These are phyloP conservation scores for Gossypium lobatum DNA, from an alignment of 441 rosid species.

Conservation along the genomic window DNA sequence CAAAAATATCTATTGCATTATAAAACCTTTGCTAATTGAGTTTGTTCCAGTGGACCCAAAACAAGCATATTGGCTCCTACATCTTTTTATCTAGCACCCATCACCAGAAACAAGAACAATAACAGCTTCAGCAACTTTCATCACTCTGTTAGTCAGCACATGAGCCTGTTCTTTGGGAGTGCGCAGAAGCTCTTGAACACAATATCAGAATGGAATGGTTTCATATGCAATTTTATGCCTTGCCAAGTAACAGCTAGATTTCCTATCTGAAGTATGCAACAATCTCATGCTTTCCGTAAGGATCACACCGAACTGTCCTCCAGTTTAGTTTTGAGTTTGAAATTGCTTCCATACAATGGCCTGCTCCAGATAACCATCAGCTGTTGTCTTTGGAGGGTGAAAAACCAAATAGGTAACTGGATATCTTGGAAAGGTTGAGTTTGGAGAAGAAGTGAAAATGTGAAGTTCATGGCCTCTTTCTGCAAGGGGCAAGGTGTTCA, in stretches of 20 bases:
- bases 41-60: conserved; percentile 74
- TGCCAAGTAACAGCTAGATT: conserved; percentile 76
- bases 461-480: conserved; percentile 82
- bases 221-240: conserved; percentile 70
- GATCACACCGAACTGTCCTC: conserved; percentile 64
- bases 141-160: conserved; percentile 50
- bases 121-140: conserved; percentile 42
- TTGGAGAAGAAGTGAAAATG: conserved; percentile 58
- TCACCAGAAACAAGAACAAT: conserved; percentile 74
- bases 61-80: conserved; percentile 51
- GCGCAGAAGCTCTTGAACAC: conserved; percentile 69
- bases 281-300: conserved; percentile 82
- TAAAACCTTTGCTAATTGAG: conserved; percentile 62
- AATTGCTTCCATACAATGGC: conserved; percentile 59
- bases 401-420: conserved; percentile 39
- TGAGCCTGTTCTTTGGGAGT: conserved; percentile 45
- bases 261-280: conserved; percentile 63
- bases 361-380: conserved; percentile 77
- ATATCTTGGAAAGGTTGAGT: conserved; percentile 47
- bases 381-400: conserved; percentile 67
- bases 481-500: conserved; percentile 71
- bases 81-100: conserved; percentile 62
- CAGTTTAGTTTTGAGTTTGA: conserved; percentile 53
- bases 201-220: conserved; percentile 63
- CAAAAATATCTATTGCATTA: conserved; percentile 71